Evolutionary conservation across 2,329 filamentous ascomycete species (phyloP).

Genomic region (Botrytis byssoidea): DNA sequence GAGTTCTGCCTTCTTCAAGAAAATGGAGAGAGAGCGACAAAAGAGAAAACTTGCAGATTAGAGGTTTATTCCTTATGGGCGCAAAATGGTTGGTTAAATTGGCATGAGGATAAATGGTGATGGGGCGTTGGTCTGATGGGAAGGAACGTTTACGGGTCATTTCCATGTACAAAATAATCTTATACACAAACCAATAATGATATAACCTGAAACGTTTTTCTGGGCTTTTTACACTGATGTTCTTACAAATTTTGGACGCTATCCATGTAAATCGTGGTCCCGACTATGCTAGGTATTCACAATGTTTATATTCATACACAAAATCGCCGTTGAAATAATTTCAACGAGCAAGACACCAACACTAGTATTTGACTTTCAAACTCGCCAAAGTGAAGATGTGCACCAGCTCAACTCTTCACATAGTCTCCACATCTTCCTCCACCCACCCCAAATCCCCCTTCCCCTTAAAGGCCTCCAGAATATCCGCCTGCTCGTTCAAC

Average conservation of each 20-base stretch:
- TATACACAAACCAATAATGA: neutral
- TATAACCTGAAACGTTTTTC: neutral
- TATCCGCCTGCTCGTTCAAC: constrained; percentile 53
- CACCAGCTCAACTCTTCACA: constrained; percentile 16
- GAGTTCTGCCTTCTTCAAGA: constrained; percentile 63
- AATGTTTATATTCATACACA: neutral
- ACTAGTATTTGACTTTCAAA: too few species aligned
- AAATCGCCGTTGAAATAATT: neutral
- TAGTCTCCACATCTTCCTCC: constrained; percentile 37
- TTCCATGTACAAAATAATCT: neutral
- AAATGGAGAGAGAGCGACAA: constrained; percentile 60
- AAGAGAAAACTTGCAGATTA: constrained; percentile 49
- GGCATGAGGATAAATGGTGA: neutral
- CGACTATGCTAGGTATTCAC: too few species aligned
- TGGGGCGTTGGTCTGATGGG: neutral
- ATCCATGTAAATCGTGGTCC: neutral
- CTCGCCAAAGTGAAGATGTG: too few species aligned
- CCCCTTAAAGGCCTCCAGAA: constrained; percentile 50
- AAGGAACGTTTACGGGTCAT: neutral
- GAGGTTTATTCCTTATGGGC: neutral
- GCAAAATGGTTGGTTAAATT: constrained; percentile 2
- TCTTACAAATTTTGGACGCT: too few species aligned
- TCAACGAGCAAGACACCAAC: neutral
- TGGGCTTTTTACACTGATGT: too few species aligned
- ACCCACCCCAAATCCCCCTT: constrained; percentile 49